Evolutionary conservation across 805 yeast species (phyloP).

Genomic region (Grigorovia transvaalensis): DNA sequence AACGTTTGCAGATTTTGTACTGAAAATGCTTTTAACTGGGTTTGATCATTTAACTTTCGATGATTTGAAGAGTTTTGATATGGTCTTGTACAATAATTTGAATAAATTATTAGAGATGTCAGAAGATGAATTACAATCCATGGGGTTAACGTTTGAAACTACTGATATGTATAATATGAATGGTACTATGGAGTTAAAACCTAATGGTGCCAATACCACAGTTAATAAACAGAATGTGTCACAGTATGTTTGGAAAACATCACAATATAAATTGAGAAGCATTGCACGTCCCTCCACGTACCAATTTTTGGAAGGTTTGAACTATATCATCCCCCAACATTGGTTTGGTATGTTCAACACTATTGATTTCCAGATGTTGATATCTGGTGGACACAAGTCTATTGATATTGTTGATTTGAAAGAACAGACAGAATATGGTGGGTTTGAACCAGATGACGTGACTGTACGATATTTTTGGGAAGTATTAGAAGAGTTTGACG

Average conservation of each 20-base stretch:
- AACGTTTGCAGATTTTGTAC: slow-evolving; percentile 76
- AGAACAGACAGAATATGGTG: slow-evolving; percentile 54
- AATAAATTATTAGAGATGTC: slow-evolving; percentile 48
- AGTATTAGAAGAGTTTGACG: slow-evolving; percentile 55
- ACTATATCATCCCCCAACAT: slow-evolving; percentile 51
- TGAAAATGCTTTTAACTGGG: slow-evolving; percentile 53
- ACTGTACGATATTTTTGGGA: slow-evolving; percentile 67
- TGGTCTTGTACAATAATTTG: slow-evolving; percentile 52
- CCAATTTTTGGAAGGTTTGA: slow-evolving; percentile 49
- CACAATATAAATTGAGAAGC: slow-evolving; percentile 67
- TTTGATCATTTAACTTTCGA: slow-evolving; percentile 45
- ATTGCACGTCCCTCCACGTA: not conserved
- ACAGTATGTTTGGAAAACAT: slow-evolving; percentile 64
- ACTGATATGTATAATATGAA: slow-evolving; percentile 35
- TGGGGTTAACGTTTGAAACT: slow-evolving; percentile 57
- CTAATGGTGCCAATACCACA: slow-evolving; percentile 44
- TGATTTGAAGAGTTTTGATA: slow-evolving; percentile 65
- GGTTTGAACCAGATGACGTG: slow-evolving; percentile 42
- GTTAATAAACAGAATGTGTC: slow-evolving; percentile 55
- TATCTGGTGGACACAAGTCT: slow-evolving; percentile 66
- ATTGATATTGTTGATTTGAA: slow-evolving; percentile 64
- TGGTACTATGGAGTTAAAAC: slow-evolving; percentile 46
- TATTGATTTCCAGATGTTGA: slow-evolving; percentile 69
- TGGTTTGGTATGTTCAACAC: slow-evolving; percentile 87
- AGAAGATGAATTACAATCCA: slow-evolving; percentile 41